These are phyloP conservation scores for Backusella morwellensis DNA, from an alignment of 192 early-diverging fungal species.

Conservation along the genomic window DNA sequence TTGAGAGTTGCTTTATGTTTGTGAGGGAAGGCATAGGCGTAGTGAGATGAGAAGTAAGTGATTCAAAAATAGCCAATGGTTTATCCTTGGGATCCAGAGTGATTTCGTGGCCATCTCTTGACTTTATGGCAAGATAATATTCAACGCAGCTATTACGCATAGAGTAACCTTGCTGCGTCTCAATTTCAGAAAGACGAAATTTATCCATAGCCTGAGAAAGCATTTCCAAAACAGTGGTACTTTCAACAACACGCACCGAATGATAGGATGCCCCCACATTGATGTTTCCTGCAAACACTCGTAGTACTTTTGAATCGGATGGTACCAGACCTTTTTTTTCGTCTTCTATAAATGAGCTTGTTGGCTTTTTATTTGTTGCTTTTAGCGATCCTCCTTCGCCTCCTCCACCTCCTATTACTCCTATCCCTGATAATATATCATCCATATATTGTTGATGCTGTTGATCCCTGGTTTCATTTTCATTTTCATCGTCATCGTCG, in stretches of 20 bases:
- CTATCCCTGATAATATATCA: conserved; percentile 1
- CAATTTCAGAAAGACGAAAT: conserved; percentile 48
- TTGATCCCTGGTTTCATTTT: conserved; percentile 20
- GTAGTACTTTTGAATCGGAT: conserved; percentile 31
- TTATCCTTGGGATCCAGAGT: conserved; percentile 42
- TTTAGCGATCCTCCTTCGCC: neutral
- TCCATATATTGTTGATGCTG: neutral
- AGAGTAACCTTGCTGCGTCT: conserved; percentile 34
- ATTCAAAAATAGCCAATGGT: conserved; percentile 46
- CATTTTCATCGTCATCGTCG: conserved; percentile 25
- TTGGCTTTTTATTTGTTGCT: neutral
- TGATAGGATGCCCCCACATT: conserved; percentile 51
- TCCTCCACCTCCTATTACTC: neutral
- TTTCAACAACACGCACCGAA: conserved; percentile 41
- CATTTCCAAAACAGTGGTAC: conserved; percentile 41
- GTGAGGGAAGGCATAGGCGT: conserved; percentile 45
- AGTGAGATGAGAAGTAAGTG: conserved; percentile 41
- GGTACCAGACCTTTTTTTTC: neutral
- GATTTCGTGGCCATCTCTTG: conserved; percentile 43
- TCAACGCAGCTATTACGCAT: conserved; percentile 19
- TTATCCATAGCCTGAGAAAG: conserved; percentile 47
- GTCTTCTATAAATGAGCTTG: neutral
- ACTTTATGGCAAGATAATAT: conserved; percentile 50
- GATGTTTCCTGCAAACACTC: conserved; percentile 55
- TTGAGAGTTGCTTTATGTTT: conserved; percentile 21